Evolutionary conservation across 2,329 filamentous ascomycete species (phyloP).

Genomic region (Aspergillus transmontanensis): DNA sequence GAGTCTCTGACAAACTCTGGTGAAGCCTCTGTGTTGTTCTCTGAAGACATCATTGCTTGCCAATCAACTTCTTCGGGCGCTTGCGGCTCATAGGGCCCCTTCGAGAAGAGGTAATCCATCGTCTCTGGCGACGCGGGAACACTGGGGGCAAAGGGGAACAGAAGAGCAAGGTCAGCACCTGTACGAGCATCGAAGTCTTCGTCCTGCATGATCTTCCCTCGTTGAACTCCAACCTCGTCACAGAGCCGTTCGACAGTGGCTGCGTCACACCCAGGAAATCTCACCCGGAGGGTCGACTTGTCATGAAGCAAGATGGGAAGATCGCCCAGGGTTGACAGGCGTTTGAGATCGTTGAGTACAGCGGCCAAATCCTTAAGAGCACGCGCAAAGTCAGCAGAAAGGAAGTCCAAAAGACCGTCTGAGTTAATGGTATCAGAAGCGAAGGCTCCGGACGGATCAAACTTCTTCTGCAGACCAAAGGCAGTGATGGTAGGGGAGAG

Average conservation of each 20-base stretch:
- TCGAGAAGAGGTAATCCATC: conserved; percentile 46
- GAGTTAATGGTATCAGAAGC: conserved; percentile 70
- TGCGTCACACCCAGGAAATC: conserved; percentile 88
- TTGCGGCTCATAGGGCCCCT: conserved; percentile 34
- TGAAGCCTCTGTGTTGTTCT: conserved; percentile 26
- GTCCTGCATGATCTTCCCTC: conserved; percentile 80
- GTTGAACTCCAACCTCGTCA: conserved; percentile 79
- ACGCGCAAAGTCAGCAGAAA: conserved; percentile 85
- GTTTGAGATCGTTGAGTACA: conserved; percentile 78
- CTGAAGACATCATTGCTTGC: conserved; percentile 59
- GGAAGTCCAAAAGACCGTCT: conserved; percentile 78
- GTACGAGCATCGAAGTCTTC: conserved; percentile 68
- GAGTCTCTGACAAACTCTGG: conserved; percentile 28
- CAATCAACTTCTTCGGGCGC: conserved; percentile 54
- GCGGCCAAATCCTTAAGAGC: conserved; percentile 80
- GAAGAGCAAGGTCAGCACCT: conserved; percentile 73
- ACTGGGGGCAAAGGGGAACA: conserved; percentile 82
- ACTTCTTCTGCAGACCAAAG: conserved; percentile 54
- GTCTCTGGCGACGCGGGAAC: conserved; percentile 47
- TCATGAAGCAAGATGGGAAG: conserved; percentile 76
- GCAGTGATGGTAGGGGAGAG: conserved; percentile 89
- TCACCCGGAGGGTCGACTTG: conserved; percentile 70
- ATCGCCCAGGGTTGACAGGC: conserved; percentile 76
- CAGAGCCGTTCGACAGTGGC: conserved; percentile 81
- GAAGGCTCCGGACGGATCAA: conserved; percentile 28